Conservation (phyloP, 441 rosid genomes). For the Pelargonium citronellum region DNA sequence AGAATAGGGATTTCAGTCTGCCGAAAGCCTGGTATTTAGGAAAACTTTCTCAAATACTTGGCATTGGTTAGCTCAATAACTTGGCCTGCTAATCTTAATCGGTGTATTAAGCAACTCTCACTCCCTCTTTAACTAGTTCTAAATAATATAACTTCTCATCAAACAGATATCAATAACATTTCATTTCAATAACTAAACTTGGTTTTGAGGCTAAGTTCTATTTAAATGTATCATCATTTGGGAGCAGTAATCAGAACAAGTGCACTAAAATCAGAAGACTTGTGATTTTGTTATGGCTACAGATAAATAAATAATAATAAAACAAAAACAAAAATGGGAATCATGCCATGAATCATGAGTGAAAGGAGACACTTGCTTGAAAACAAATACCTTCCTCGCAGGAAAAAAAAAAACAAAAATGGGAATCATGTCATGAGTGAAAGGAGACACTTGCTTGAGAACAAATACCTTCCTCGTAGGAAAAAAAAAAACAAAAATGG, state of each 20-base stretch:
- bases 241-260: too few species aligned
- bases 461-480: conserved; percentile 3
- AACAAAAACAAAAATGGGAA: too few species aligned
- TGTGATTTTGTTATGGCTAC: too few species aligned
- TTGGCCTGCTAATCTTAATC: conserved; percentile 2
- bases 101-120: background rate
- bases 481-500: background rate
- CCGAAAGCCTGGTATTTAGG: conserved; percentile 2
- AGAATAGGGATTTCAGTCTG: background rate
- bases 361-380: background rate
- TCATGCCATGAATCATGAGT: background rate
- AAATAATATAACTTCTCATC: background rate
- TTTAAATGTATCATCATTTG: background rate
- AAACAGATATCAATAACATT: background rate
- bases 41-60: background rate
- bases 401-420: background rate
- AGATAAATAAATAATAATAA: too few species aligned
- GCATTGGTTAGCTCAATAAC: background rate
- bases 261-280: too few species aligned
- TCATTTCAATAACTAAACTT: background rate
- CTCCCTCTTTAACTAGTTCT: background rate
- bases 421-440: background rate
- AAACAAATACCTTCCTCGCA: background rate
- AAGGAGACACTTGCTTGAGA: background rate
- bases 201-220: background rate